Percentiles rank a stretch among this genome's conserved stretches.
Evolutionary conservation across 192 early-diverging fungal species (phyloP).

Genomic region (Backusella parvicylindrica): DNA sequence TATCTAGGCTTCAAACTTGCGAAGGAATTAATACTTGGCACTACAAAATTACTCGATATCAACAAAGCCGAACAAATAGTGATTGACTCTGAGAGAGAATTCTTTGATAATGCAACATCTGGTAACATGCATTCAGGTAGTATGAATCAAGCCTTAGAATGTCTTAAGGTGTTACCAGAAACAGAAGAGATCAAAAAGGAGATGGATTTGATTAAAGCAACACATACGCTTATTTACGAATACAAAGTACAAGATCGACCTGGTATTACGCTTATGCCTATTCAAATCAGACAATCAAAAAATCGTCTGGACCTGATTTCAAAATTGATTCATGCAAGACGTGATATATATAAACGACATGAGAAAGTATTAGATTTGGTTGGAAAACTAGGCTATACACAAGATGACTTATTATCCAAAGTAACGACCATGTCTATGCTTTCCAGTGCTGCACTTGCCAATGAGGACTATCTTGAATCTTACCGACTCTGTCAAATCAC

Average conservation of each 20-base stretch:
- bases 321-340: slow-evolving; percentile 50
- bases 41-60: slow-evolving; percentile 35
- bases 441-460: slow-evolving; percentile 57
- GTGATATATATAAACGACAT: slow-evolving; percentile 46
- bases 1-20: slow-evolving; percentile 54
- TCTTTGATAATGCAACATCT: slow-evolving; percentile 69
- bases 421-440: slow-evolving; percentile 59
- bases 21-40: slow-evolving; percentile 47
- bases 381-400: slow-evolving; percentile 41
- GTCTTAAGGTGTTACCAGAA: slow-evolving; percentile 59
- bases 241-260: slow-evolving; percentile 46
- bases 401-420: slow-evolving; percentile 40
- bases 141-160: slow-evolving; percentile 71
- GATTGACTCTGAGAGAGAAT: slow-evolving; percentile 66
- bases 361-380: slow-evolving; percentile 55
- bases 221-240: slow-evolving; percentile 51
- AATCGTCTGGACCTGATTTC: slow-evolving; percentile 60
- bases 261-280: slow-evolving; percentile 57
- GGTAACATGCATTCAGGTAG: slow-evolving; percentile 63
- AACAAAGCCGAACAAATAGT: slow-evolving; percentile 57
- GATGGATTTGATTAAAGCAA: slow-evolving; percentile 69
- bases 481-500: slow-evolving; percentile 56
- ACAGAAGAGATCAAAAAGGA: slow-evolving; percentile 53
- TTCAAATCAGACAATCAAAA: slow-evolving; percentile 63
- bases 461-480: slow-evolving; percentile 48